phyloP scores from a whole-genome alignment of 164 flowering plant species.

The Echeveria elegans region DNA sequence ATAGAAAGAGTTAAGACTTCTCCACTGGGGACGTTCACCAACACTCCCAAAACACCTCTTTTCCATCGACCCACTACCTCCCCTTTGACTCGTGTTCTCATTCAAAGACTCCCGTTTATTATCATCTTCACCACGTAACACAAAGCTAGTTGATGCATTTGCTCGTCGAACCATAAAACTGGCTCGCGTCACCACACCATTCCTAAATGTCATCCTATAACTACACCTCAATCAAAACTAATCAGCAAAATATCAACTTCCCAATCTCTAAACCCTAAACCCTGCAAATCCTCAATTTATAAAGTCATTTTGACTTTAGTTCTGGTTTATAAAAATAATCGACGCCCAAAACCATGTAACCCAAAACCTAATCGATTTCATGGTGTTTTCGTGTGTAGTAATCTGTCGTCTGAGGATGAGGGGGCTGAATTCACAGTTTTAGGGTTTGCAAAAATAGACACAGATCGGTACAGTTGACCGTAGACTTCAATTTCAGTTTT shows the following conservation, averaged over 20 bases:
- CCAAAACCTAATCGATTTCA: no score
- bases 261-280: neutral
- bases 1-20: conserved; percentile 13
- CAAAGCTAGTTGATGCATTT: conserved; percentile 35
- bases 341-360: no score
- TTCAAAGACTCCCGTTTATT: conserved; percentile 12
- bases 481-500: no score
- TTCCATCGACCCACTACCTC: conserved; percentile 10
- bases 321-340: no score
- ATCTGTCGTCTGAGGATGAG: no score
- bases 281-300: no score
- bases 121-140: conserved; percentile 30
- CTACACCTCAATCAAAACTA: neutral
- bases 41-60: conserved; percentile 16
- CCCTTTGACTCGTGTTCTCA: conserved; percentile 5
- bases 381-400: no score
- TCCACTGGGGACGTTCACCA: neutral
- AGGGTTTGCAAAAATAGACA: no score
- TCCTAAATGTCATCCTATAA: conserved; percentile 37
- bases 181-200: conserved; percentile 34
- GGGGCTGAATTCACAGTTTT: no score
- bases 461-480: no score
- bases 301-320: no score
- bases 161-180: conserved; percentile 21
- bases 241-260: neutral